Evolutionary conservation across 257 asterid genomes (phyloP), one percentile per base, ranked within the genome.

Genomic region (Gentiana dahurica): DNA sequence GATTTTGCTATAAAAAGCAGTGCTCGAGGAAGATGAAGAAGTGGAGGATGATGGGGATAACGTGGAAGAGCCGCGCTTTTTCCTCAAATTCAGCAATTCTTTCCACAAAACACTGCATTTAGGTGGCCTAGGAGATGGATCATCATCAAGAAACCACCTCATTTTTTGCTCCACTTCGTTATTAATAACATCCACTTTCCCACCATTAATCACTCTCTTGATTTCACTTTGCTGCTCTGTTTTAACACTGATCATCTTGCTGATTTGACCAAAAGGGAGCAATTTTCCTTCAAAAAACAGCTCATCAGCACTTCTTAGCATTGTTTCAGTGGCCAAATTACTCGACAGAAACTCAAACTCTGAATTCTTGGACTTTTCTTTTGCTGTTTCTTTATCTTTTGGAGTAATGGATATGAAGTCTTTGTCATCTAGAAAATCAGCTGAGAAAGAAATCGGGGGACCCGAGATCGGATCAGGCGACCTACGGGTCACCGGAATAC

Each of bases 51-150:
- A 70, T 1, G 91, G 69, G 8, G 80, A 66, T 43, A 77, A 54
- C n/a, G 89, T 71, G 1, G 81, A 60, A 15, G 84, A 56, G n/a
- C 81, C 59, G 0, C 89, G 75, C 1, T 78, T 84, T 12, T 81
- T 86, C 46, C 72, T 83, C 94, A 89, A 53, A 72, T 75, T 83
- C 34, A 83, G 49, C 38, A 89, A 53, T 75, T 89, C 97, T 59
- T 89, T 89, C 95, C 92, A 89, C 49, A 89, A 36, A 57, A 86
- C 93, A 33, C 86, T 86, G 62, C 97, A 89, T 54, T 78, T 86
- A 2, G 97, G 97, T 7, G 95, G 97, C 67, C 97, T 70, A 3
- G 97, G 97, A 12, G 97, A 89, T 0, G 97, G 97, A 70, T 86
- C 97, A 34, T 89, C 97, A 61, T 89, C 98, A 32, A 79, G 54